Percentiles rank a stretch among this genome's conserved stretches.
Evolutionary conservation across 192 early-diverging fungal species (phyloP).

Genomic region (Martensiomyces pterosporus): DNA sequence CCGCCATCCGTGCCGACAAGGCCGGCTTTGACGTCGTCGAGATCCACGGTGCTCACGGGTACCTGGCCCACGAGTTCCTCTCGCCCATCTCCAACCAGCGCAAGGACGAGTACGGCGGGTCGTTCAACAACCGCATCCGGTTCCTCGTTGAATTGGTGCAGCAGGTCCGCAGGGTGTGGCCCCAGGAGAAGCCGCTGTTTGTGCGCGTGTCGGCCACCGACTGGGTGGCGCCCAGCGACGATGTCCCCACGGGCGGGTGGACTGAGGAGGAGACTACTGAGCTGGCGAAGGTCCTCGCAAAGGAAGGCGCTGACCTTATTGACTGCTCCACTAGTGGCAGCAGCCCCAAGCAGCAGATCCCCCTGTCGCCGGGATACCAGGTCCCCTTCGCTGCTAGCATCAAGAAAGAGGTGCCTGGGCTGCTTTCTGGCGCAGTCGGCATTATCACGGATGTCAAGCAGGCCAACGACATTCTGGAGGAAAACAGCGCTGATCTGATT

Average conservation of each 20-base stretch:
- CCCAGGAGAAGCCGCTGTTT: slow-evolving; percentile 77
- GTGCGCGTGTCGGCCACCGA: slow-evolving; percentile 78
- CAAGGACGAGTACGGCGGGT: slow-evolving; percentile 89
- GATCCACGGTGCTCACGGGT: slow-evolving; percentile 90
- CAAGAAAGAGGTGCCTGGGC: slow-evolving; percentile 53
- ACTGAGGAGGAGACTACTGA: slow-evolving; percentile 69
- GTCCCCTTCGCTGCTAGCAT: slow-evolving; percentile 67
- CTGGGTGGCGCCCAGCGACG: slow-evolving; percentile 37
- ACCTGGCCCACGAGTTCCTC: slow-evolving; percentile 77
- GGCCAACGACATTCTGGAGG: slow-evolving; percentile 65
- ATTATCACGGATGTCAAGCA: slow-evolving; percentile 61
- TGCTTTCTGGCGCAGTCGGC: slow-evolving; percentile 66
- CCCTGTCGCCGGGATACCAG: slow-evolving; percentile 53
- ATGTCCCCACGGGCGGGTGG: slow-evolving; percentile 54
- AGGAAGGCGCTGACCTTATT: slow-evolving; percentile 76
- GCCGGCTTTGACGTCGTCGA: slow-evolving; percentile 91
- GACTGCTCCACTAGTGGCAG: slow-evolving; percentile 79
- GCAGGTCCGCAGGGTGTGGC: slow-evolving; percentile 66
- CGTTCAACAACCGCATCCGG: slow-evolving; percentile 83
- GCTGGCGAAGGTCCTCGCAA: slow-evolving; percentile 55
- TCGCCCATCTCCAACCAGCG: slow-evolving; percentile 78
- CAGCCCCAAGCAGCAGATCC: slow-evolving; percentile 53
- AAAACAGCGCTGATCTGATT: slow-evolving; percentile 67
- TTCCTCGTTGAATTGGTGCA: slow-evolving; percentile 67
- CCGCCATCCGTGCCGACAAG: slow-evolving; percentile 64